Percentiles rank a stretch among this genome's conserved stretches.
Conservation (phyloP, 345 rosid genomes). For the Brassica juncea region DNA sequence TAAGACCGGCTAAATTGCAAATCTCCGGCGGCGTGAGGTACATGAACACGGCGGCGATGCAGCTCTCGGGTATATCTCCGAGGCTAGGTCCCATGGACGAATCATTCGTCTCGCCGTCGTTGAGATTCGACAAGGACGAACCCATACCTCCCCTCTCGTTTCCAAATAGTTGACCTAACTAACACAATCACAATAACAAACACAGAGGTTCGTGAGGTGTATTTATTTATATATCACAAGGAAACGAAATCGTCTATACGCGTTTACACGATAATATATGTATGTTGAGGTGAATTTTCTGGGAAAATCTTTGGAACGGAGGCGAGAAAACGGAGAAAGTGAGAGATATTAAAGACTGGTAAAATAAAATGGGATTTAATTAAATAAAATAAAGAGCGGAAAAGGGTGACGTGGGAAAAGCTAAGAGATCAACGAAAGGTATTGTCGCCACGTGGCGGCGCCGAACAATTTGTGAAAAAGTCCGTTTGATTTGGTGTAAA, state of each 20-base stretch:
- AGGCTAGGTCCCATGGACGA: conserved; percentile 58
- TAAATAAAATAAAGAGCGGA: neutral
- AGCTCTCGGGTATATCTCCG: conserved; percentile 93
- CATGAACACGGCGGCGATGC: conserved; percentile 84
- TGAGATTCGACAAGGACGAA: conserved; percentile 73
- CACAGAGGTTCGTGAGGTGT: conserved; percentile 7
- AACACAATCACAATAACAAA: conserved; percentile 10
- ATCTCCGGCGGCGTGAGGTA: conserved; percentile 93
- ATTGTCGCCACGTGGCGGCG: conserved; percentile 34
- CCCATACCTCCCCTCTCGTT: conserved; percentile 54
- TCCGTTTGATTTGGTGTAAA: conserved; percentile 36
- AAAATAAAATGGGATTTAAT: neutral
- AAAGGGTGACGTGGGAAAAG: conserved; percentile 29
- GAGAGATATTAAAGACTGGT: conserved; percentile 16
- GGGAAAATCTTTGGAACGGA: conserved; percentile 12
- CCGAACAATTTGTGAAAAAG: conserved; percentile 25
- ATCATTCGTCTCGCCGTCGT: conserved; percentile 59
- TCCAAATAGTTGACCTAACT: conserved; percentile 32
- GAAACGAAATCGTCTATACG: conserved; percentile 15
- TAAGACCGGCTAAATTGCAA: conserved; percentile 87
- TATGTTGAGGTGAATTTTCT: conserved; percentile 15
- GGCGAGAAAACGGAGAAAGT: conserved; percentile 32
- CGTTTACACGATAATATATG: neutral
- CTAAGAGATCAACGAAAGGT: conserved; percentile 15
- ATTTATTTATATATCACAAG: neutral